Base-by-base conservation (phyloP, 768 basidiomycete species). In the Amanita molliuscula region DNA sequence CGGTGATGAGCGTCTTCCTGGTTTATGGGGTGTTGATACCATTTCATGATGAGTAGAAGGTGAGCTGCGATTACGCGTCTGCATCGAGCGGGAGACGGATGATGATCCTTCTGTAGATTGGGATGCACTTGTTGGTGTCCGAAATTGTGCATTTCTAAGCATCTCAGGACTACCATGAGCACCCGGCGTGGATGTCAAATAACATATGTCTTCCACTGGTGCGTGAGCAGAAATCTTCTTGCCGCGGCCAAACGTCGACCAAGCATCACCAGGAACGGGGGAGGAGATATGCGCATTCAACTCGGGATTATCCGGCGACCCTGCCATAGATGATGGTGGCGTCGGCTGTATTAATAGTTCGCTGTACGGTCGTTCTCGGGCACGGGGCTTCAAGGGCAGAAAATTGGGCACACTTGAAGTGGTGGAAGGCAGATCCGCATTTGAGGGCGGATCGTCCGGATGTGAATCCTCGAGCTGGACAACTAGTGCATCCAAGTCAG, bases 1-100 rank as follows among this genome's bases (percentile, higher is more conserved):
- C 20, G 59, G 60, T 21, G 65, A 66, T 44, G 64, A 63, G 45
- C 61, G 58, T 50, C 56, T 60, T 15, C 67, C 67, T 45, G 68
- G 65, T 26, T 64, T 68, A 56, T 66, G 56, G 18, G 63, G 61
- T 21, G 66, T 66, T 25, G 65, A 62, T 26, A 55, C 53, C 35
- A 55, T 54, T 38, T 50, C 55, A 44, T 55, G 50, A 37, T 50
- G 52, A 23, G 52, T 34, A 25, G 34, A 44, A 18, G 46, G 48
- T 37, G 50, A 41, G 16, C 44, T 23, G 13, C 31, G 53, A 35
- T 44, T 50, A 47, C 36, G 47, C 34, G 51, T 52, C 40, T 44
- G 41, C 10, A 11, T 40, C 16, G 26, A 41, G 11, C 26, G 29
- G 18, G 48, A 48, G 23, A 21, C 10, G n/a, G 48, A 28, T 18